Evolutionary conservation across 805 yeast genomes (phyloP), one percentile per base, ranked within the genome.

Genomic region (Lipomyces kockii): DNA sequence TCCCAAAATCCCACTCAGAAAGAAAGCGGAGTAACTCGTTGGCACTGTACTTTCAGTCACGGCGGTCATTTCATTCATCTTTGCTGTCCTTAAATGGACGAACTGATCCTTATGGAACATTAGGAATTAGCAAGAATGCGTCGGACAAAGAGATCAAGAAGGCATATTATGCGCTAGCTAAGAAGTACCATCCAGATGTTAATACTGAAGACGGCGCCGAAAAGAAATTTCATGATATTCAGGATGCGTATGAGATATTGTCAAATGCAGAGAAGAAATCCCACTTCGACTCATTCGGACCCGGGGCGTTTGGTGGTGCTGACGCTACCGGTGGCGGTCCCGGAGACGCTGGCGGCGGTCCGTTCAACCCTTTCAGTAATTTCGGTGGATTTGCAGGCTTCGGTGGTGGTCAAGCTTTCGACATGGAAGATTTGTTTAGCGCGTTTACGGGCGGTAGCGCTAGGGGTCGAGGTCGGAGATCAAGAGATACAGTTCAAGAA

Each of bases 151-250:
- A 92, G 25, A 95, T 95, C 80, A 95, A 95, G 79, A 93, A 93
- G 79, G 94, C 97, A 1, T 95, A 95, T 80, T 92, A 92, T 78
- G 89, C 92, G 75, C 82, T 95, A 71, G 99, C 98, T 17, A 95
- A 95, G 79, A 86, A 94, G 78, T 92, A 83, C 78, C 99, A 95
- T 79, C 99, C 99, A 0, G 99, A 95, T 81, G 91, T 95, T 57
- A 95, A 94, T 79, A 95, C 94, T 79, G 97, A 91, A 71, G 85
- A 86, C 32, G 94, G 85, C 22, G 95, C 98, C 0, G 97, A 94
- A 74, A 86, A 87, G 76, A 87, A 87, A 78, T 95, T 95, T 81
- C 98, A 95, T 76, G 91, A 90, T 74, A 85, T 95, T 71, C 98
- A 94, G 76, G 95, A 90, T 71, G 96, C 98, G 0, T 95, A 96